A percentile compares a stretch with the other conserved stretches of the same genome.
phyloP scores from a whole-genome alignment of 2,329 filamentous ascomycete species.

The Phyllosticta ampelicida region DNA sequence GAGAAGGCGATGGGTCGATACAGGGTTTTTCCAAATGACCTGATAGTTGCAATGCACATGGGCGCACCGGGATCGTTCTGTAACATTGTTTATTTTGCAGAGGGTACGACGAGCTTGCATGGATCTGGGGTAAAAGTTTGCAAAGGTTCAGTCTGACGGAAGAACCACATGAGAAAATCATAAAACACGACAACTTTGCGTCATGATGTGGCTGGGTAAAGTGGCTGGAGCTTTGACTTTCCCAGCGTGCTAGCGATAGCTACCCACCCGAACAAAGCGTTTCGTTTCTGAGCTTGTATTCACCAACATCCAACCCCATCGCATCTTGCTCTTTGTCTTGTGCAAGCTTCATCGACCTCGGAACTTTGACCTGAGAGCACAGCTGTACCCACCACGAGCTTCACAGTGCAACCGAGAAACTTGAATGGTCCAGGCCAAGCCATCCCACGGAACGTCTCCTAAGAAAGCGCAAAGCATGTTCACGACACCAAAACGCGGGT shows the following conservation, averaged over 20 bases:
- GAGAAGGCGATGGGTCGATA: not conserved
- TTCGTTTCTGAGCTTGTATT: not conserved
- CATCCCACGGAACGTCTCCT: not conserved
- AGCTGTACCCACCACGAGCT: not conserved
- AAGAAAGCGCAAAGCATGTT: not conserved
- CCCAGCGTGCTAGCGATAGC: not conserved
- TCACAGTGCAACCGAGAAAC: not conserved
- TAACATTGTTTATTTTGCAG: not conserved
- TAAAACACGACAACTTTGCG: not conserved
- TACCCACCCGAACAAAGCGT: not conserved
- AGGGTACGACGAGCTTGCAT: not conserved
- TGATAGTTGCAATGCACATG: not conserved
- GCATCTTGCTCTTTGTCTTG: not conserved
- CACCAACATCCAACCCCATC: not conserved
- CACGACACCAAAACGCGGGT: not conserved
- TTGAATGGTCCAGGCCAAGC: too few species aligned
- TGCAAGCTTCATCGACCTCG: not conserved
- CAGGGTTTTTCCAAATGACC: not conserved
- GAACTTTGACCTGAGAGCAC: not conserved
- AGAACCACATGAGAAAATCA: not conserved
- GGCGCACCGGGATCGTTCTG: not conserved
- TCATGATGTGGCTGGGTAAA: not conserved
- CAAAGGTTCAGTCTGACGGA: not conserved
- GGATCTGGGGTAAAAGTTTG: not conserved
- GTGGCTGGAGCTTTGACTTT: slow-evolving; percentile 5